Percentiles rank a stretch among this genome's conserved stretches.
These are phyloP conservation scores for Pneumocystis carinii DNA, from an alignment of 1,139 yeast species.

Conservation along the genomic window DNA sequence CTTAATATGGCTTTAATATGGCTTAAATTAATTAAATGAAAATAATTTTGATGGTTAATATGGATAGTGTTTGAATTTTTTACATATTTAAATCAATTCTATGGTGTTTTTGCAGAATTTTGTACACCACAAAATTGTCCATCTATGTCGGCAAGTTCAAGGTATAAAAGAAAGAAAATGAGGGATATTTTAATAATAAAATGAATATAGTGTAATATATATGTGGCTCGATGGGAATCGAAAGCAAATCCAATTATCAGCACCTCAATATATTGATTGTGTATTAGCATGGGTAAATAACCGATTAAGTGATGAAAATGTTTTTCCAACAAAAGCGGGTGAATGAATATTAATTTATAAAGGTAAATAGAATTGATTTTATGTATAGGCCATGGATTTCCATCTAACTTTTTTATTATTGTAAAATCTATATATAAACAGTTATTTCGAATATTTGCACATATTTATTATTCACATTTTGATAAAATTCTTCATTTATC, in stretches of 20 bases:
- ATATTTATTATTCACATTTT: constrained; percentile 84
- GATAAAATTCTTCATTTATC: constrained; percentile 81
- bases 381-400: constrained; percentile 41
- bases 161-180: constrained; percentile 18
- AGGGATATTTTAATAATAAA: not conserved
- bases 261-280: constrained; percentile 80
- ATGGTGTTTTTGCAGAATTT: constrained; percentile 75
- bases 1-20: not conserved
- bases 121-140: constrained; percentile 82
- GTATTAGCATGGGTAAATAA: constrained; percentile 82
- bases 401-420: constrained; percentile 67
- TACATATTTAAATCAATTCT: constrained; percentile 72
- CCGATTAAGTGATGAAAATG: constrained; percentile 73
- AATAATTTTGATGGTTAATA: not conserved
- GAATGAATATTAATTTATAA: not conserved
- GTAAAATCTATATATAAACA: constrained; percentile 78
- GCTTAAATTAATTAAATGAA: not conserved
- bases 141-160: constrained; percentile 92
- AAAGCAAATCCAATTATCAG: constrained; percentile 76
- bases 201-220: constrained; percentile 44
- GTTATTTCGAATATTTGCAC: constrained; percentile 94
- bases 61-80: constrained; percentile 59
- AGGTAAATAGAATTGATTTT: constrained; percentile 26
- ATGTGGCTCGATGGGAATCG: constrained; percentile 73
- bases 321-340: constrained; percentile 84